Evolutionary conservation across 345 rosid species (phyloP), one percentile per base, ranked within the genome.

Genomic region (Adansonia digitata): DNA sequence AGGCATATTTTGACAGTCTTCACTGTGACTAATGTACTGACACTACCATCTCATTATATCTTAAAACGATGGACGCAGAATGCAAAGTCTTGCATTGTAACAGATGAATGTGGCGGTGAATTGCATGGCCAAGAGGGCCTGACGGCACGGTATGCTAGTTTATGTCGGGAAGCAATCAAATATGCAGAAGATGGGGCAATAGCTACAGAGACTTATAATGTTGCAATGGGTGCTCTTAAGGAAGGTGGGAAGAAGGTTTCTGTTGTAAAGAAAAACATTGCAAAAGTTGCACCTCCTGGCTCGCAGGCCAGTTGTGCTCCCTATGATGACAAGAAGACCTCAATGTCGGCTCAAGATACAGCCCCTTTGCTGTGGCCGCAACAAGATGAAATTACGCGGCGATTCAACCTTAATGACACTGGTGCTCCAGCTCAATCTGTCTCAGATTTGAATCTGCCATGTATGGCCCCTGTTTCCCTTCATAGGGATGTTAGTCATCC

Each of bases 1-100:
- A 86, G 93, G 80, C 99, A 92, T 85, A 85, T 93, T 82, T 88
- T 95, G 89, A 95, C 99, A 34, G 99, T 95, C 72, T 95, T 95
- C 83, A 91, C 98, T 0, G 97, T 95, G 49, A 87, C 99, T 77
- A 95, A 93, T 84, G 92, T 95, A 69, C 95, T 88, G 74, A 93
- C 94, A 4, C 80, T 95, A 77, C 91, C 96, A 43, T 15, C 87
- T 40, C 93, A 91, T 82, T 95, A 91, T 77, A 89, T 95, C 69
- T 81, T 93, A 86, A 85, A 86, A 77, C 84, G 98, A 76, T 95
- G 99, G 99, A 95, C 98, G 13, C 87, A 80, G 77, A 88, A 90
- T 83, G 92, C 99, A 45, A 95, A 90, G 88, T 81, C 71, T 75
- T 80, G 77, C 34, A 75, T 69, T 43, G 90, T 85, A 72, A 65